phyloP scores from a whole-genome alignment of 2,329 filamentous ascomycete genomes.

The Macroventuria anomochaeta region DNA sequence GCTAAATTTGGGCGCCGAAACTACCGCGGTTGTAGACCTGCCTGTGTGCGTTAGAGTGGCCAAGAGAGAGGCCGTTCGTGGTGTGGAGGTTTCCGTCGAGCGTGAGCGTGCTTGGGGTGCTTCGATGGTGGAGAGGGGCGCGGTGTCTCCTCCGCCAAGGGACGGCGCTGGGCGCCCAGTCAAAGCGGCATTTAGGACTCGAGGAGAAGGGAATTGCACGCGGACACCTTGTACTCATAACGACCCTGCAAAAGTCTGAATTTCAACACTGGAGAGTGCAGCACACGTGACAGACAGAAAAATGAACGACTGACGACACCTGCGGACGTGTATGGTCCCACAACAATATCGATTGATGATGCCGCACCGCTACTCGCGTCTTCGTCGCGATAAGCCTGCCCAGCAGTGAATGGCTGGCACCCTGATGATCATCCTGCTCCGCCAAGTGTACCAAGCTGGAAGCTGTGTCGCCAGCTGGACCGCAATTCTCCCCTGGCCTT shows the following conservation, averaged over 20 bases:
- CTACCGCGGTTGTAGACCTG: constrained; percentile 21
- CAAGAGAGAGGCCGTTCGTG: constrained; percentile 7
- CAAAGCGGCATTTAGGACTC: constrained; percentile 9
- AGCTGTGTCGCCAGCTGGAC: constrained; percentile 35
- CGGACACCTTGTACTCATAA: neutral
- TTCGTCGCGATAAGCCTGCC: constrained; percentile 18
- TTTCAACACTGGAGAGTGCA: neutral
- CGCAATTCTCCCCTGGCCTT: constrained; percentile 25
- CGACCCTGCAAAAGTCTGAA: neutral
- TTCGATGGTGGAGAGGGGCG: constrained; percentile 13
- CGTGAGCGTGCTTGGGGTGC: constrained; percentile 15
- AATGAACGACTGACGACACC: neutral
- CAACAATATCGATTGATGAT: neutral
- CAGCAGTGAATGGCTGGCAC: constrained; percentile 17
- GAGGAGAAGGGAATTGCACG: constrained; percentile 2
- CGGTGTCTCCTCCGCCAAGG: constrained; percentile 4
- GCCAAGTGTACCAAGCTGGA: constrained; percentile 43
- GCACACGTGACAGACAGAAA: neutral
- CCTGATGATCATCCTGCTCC: constrained; percentile 23
- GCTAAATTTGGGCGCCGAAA: constrained; percentile 1
- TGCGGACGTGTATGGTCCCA: neutral
- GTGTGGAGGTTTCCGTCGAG: constrained; percentile 13
- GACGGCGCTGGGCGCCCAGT: constrained; percentile 14
- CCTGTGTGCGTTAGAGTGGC: constrained; percentile 16
- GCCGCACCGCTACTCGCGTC: constrained; percentile 13